phyloP scores from a whole-genome alignment of 345 rosid genomes.

The Eucalyptus pumila region DNA sequence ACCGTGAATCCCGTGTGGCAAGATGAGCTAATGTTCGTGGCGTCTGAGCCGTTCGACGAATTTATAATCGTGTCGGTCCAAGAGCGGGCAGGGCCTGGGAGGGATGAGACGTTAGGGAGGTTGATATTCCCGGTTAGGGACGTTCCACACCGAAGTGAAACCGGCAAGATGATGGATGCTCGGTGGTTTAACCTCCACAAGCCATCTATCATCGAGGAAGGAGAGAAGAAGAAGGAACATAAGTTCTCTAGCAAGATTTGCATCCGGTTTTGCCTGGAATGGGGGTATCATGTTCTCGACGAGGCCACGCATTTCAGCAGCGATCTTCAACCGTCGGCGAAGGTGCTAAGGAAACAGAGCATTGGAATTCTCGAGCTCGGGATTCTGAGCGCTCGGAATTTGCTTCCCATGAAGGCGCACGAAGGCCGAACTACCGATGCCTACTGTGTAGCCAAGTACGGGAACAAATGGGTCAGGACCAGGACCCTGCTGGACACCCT shows the following conservation, averaged over 20 bases:
- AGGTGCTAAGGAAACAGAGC: constrained; percentile 49
- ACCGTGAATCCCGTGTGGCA: constrained; percentile 34
- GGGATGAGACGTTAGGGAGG: constrained; percentile 24
- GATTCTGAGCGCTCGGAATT: constrained; percentile 63
- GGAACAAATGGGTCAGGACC: constrained; percentile 93
- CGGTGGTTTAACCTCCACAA: constrained; percentile 27
- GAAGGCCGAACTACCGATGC: constrained; percentile 78
- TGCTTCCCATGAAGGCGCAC: constrained; percentile 73
- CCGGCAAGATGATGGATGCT: constrained; percentile 8
- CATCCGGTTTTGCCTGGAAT: constrained; percentile 50
- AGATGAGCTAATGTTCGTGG: constrained; percentile 44
- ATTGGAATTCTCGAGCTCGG: constrained; percentile 87
- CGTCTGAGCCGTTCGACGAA: constrained; percentile 47
- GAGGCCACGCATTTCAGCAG: constrained; percentile 94
- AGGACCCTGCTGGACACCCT: constrained; percentile 82
- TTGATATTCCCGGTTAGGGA: not conserved
- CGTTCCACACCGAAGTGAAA: constrained; percentile 11
- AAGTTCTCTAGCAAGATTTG: constrained; percentile 82
- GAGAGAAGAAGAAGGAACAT: constrained; percentile 41
- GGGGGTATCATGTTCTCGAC: constrained; percentile 91
- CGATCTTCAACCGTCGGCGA: constrained; percentile 85
- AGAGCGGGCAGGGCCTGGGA: constrained; percentile 16
- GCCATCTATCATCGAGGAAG: constrained; percentile 16
- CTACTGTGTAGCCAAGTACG: constrained; percentile 93
- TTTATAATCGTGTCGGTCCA: constrained; percentile 12